Conservation (phyloP, 169 alveolate species). For the Condylostoma magnum region DNA sequence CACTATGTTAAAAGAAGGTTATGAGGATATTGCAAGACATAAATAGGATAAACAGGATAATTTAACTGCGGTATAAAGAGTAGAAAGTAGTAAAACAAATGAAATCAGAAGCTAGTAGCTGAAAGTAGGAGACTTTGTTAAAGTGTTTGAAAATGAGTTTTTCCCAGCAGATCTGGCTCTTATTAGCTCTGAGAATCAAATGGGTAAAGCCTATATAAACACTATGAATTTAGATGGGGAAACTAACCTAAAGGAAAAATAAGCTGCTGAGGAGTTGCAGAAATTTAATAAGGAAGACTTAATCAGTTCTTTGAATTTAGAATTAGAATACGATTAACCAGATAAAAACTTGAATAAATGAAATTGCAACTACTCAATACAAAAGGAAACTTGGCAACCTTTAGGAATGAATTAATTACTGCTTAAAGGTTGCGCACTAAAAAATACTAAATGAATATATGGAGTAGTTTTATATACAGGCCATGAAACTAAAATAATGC, state of each 20-base stretch:
- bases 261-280: background rate
- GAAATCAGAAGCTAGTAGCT: constrained; percentile 33
- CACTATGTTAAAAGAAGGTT: constrained; percentile 47
- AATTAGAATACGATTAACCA: too few relatives aligned
- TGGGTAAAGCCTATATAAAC: constrained; percentile 71
- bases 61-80: constrained; percentile 21
- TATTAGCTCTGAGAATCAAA: constrained; percentile 27
- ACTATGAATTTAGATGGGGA: constrained; percentile 88
- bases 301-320: too few relatives aligned
- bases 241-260: constrained; percentile 70
- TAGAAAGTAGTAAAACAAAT: background rate
- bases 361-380: too few relatives aligned
- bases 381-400: background rate
- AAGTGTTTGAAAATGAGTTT: constrained; percentile 29
- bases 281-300: too few relatives aligned
- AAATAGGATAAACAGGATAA: constrained; percentile 64
- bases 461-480: constrained; percentile 81
- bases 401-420: constrained; percentile 42
- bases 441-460: constrained; percentile 59
- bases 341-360: too few relatives aligned
- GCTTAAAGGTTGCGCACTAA: constrained; percentile 67
- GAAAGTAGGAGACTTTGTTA: constrained; percentile 49
- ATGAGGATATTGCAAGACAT: constrained; percentile 71
- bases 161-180: constrained; percentile 62
- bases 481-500: constrained; percentile 76